phyloP scores from a whole-genome alignment of 345 rosid genomes.

The Moricandia arvensis region DNA sequence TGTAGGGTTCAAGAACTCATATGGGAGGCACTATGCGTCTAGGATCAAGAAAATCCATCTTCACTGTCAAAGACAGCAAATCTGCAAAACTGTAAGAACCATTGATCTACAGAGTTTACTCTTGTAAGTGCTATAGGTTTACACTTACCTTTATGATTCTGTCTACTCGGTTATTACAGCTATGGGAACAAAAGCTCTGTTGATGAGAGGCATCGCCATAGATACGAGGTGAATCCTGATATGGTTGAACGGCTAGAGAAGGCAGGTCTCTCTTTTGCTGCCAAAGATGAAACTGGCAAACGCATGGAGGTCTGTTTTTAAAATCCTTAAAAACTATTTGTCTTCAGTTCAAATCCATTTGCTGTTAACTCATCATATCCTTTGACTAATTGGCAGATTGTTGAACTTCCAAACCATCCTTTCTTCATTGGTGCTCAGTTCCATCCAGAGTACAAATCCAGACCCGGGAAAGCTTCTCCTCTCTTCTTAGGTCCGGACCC shows the following conservation, averaged over 20 bases:
- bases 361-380: not conserved
- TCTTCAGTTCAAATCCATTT: not conserved
- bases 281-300: constrained; percentile 80
- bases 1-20: constrained; percentile 86
- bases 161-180: constrained; percentile 34
- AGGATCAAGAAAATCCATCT: constrained; percentile 82
- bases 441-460: constrained; percentile 94
- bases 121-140: not conserved
- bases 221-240: constrained; percentile 97
- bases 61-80: constrained; percentile 61
- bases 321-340: not conserved
- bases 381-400: constrained; percentile 43
- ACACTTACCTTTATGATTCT: not conserved
- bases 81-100: constrained; percentile 74
- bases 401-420: constrained; percentile 67
- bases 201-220: constrained; percentile 94
- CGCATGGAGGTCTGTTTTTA: constrained; percentile 82
- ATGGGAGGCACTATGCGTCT: constrained; percentile 98
- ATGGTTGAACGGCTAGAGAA: constrained; percentile 70
- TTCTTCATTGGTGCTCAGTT: constrained; percentile 81
- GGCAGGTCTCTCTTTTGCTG: constrained; percentile 82
- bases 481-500: constrained; percentile 69
- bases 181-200: constrained; percentile 70
- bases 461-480: constrained; percentile 92
- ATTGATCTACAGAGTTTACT: not conserved